Evolutionary conservation across 2,329 filamentous ascomycete genomes (phyloP).

Genomic region (Aspergillus sp.): DNA sequence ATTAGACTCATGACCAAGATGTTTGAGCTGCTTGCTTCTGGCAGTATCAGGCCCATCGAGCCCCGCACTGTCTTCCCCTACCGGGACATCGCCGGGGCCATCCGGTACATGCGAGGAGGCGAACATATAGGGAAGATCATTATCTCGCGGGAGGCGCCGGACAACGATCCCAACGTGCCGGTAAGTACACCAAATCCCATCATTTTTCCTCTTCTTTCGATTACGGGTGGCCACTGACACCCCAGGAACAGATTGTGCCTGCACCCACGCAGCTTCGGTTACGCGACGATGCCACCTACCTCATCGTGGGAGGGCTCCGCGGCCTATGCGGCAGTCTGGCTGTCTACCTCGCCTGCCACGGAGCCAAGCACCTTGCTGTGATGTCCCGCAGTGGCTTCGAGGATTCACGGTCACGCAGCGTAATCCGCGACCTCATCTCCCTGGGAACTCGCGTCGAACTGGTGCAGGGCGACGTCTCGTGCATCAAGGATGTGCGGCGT

Average conservation of each 20-base stretch:
- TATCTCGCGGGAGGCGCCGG: slow-evolving; percentile 14
- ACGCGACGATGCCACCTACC: not conserved
- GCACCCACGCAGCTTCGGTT: no score
- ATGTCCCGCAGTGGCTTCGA: slow-evolving; percentile 14
- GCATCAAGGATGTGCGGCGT: slow-evolving; percentile 8
- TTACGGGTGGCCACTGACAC: no score
- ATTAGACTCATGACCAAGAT: not conserved
- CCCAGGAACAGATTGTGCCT: no score
- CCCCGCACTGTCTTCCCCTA: slow-evolving; percentile 5
- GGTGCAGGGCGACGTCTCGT: slow-evolving; percentile 18
- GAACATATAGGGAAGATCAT: slow-evolving; percentile 45
- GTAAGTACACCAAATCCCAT: no score
- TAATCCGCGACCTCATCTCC: slow-evolving; percentile 1
- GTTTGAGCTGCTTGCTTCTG: not conserved
- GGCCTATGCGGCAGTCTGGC: slow-evolving; percentile 17
- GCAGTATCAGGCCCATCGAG: slow-evolving; percentile 5
- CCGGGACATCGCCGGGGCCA: slow-evolving; percentile 20
- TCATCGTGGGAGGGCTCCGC: slow-evolving; percentile 15
- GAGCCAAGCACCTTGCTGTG: slow-evolving; percentile 9
- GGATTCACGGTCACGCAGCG: slow-evolving; percentile 5
- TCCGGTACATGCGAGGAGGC: slow-evolving; percentile 35
- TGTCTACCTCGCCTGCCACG: slow-evolving; percentile 8
- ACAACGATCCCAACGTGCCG: no score
- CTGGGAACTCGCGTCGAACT: not conserved
- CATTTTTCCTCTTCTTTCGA: no score